phyloP scores from a whole-genome alignment of 805 yeast genomes.

The Lachancea meyersii region DNA sequence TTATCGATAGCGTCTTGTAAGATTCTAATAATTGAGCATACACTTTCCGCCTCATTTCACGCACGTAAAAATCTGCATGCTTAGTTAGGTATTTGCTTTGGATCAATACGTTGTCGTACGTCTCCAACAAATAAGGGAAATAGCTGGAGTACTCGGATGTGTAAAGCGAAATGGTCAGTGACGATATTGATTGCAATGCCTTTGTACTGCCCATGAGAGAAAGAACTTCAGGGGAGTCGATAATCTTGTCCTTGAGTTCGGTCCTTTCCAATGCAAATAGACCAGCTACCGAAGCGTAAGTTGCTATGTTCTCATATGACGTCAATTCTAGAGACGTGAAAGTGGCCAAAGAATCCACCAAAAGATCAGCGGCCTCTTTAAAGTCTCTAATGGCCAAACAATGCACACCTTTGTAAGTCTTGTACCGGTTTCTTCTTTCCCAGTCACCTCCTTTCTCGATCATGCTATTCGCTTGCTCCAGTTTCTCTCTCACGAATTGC shows the following conservation, averaged over 20 bases:
- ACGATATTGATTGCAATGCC: conserved; percentile 70
- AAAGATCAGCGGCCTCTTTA: conserved; percentile 71
- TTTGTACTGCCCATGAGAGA: conserved; percentile 68
- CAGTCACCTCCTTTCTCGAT: conserved; percentile 98
- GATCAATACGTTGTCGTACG: conserved; percentile 64
- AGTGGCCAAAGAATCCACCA: conserved; percentile 89
- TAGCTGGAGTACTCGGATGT: conserved; percentile 79
- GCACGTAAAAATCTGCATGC: conserved; percentile 77
- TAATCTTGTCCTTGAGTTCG: conserved; percentile 73
- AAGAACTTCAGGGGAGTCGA: conserved; percentile 91
- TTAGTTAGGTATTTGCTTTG: conserved; percentile 61
- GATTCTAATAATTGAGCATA: conserved; percentile 91
- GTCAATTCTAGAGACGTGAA: conserved; percentile 90
- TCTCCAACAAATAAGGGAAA: conserved; percentile 69
- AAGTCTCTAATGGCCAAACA: conserved; percentile 80
- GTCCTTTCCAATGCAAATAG: conserved; percentile 75
- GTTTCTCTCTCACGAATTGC: conserved; percentile 56
- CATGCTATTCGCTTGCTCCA: conserved; percentile 64
- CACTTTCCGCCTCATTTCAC: conserved; percentile 93
- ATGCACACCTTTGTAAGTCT: conserved; percentile 85
- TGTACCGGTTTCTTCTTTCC: conserved; percentile 95
- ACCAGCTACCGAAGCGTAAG: conserved; percentile 84
- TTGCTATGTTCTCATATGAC: conserved; percentile 83
- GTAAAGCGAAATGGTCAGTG: conserved; percentile 79
- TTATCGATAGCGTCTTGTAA: conserved; percentile 81